Conservation (phyloP, 441 rosid species). For the Populus tomentosa region DNA sequence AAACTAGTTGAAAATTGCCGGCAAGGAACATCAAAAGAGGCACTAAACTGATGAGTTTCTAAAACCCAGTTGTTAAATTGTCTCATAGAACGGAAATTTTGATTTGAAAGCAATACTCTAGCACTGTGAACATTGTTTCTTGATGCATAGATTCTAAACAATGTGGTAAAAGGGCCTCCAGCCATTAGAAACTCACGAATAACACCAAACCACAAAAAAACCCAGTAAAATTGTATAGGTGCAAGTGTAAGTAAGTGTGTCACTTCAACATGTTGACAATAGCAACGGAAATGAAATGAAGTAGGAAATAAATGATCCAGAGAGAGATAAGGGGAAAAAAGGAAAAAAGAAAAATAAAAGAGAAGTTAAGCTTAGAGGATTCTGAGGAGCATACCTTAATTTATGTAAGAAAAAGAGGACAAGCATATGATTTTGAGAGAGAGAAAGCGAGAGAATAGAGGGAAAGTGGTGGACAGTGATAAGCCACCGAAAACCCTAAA, state of each 20-base stretch:
- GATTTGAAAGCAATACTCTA: slow-evolving; percentile 15
- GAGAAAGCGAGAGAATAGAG: not conserved
- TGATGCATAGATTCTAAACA: slow-evolving; percentile 35
- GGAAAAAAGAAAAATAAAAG: not conserved
- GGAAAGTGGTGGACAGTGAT: slow-evolving; percentile 14
- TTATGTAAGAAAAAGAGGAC: not conserved
- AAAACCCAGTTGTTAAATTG: slow-evolving; percentile 19
- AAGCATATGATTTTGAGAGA: not conserved
- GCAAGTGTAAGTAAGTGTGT: too few relatives aligned
- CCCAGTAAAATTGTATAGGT: too few relatives aligned
- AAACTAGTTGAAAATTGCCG: slow-evolving; percentile 18
- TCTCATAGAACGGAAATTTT: slow-evolving; percentile 11
- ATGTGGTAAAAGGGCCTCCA: slow-evolving; percentile 31
- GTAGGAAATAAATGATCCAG: too few relatives aligned
- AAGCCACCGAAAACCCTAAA: slow-evolving; percentile 23
- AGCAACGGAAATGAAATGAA: too few relatives aligned
- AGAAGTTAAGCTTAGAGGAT: not conserved
- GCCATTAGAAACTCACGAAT: slow-evolving; percentile 28
- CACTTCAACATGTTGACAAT: too few relatives aligned
- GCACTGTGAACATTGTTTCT: slow-evolving; percentile 22
- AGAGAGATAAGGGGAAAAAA: not conserved
- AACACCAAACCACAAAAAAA: too few relatives aligned
- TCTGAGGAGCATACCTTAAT: not conserved
- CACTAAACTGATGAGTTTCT: slow-evolving; percentile 10
- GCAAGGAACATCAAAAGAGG: slow-evolving; percentile 8